Evolutionary conservation across 257 asterid genomes (phyloP).

Genomic region (Capsicum baccatum): DNA sequence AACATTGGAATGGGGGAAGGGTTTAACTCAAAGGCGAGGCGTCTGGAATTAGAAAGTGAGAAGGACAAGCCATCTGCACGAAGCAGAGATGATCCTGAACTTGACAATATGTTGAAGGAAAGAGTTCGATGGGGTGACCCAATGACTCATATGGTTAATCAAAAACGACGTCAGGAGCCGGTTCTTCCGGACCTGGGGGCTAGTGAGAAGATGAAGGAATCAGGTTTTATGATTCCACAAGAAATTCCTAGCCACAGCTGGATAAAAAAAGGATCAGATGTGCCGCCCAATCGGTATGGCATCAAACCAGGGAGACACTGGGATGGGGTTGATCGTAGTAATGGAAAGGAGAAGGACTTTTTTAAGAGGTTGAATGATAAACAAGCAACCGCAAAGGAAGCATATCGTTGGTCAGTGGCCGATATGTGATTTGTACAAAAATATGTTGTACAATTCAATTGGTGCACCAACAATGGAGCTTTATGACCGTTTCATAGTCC

Average conservation of each 20-base stretch:
- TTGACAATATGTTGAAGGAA: conserved; percentile 77
- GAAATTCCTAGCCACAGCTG: conserved; percentile 47
- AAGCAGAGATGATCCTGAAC: conserved; percentile 90
- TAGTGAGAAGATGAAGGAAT: conserved; percentile 40
- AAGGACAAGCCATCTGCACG: conserved; percentile 90
- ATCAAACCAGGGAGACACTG: conserved; percentile 91
- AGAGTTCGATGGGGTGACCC: conserved; percentile 93
- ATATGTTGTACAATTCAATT: background rate
- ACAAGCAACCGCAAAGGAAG: conserved; percentile 73
- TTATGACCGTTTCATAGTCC: no score
- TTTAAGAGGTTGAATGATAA: conserved; percentile 70
- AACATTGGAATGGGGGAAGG: conserved; percentile 91
- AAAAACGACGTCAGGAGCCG: conserved; percentile 49
- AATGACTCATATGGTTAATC: conserved; percentile 88
- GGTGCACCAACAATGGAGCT: no score
- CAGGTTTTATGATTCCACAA: conserved; percentile 84
- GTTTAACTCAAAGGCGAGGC: conserved; percentile 78
- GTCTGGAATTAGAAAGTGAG: conserved; percentile 72
- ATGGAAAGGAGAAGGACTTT: conserved; percentile 65
- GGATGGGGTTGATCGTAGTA: conserved; percentile 93
- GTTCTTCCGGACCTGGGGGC: conserved; percentile 50
- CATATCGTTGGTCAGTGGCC: conserved; percentile 76
- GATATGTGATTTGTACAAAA: conserved; percentile 55
- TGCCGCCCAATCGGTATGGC: conserved; percentile 36
- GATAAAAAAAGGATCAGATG: no score